Percentiles rank a stretch among this genome's conserved stretches.
Conservation (phyloP, 2,329 filamentous ascomycete genomes). For the Didymella exigua region DNA sequence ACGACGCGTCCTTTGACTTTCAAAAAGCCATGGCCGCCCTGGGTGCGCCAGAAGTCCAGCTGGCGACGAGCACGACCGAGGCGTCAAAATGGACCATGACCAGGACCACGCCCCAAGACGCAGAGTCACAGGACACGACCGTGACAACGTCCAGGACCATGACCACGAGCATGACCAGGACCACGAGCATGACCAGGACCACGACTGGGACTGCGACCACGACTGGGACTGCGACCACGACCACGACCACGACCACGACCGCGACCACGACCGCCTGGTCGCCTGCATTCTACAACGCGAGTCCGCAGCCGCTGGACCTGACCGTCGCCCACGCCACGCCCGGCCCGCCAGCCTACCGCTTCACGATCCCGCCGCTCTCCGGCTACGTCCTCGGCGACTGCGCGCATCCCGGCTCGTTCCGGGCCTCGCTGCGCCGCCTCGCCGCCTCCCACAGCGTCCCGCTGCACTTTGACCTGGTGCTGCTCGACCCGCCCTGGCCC, state of each 20-base stretch:
- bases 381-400: constrained; percentile 59
- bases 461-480: constrained; percentile 66
- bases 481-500: constrained; percentile 82
- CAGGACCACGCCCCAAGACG: constrained; percentile 29
- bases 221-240: constrained; percentile 30
- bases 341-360: constrained; percentile 33
- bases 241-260: constrained; percentile 34
- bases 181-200: constrained; percentile 36
- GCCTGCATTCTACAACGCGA: constrained; percentile 40
- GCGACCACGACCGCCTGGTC: constrained; percentile 25
- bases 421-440: constrained; percentile 43
- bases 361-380: constrained; percentile 57
- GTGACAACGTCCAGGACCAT: too few species aligned
- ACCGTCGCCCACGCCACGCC: constrained; percentile 25
- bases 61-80: constrained; percentile 19
- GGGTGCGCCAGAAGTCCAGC: constrained; percentile 29
- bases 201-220: constrained; percentile 17
- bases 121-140: constrained; percentile 10
- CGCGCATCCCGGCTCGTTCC: constrained; percentile 43
- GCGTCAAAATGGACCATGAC: constrained; percentile 36
- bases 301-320: constrained; percentile 28
- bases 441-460: constrained; percentile 51
- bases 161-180: constrained; percentile 16
- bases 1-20: constrained; percentile 37
- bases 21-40: constrained; percentile 46